Base-by-base conservation (phyloP, 1,284 basidiomycete genomes). In the Ceratorhiza oryzae-sativae region DNA sequence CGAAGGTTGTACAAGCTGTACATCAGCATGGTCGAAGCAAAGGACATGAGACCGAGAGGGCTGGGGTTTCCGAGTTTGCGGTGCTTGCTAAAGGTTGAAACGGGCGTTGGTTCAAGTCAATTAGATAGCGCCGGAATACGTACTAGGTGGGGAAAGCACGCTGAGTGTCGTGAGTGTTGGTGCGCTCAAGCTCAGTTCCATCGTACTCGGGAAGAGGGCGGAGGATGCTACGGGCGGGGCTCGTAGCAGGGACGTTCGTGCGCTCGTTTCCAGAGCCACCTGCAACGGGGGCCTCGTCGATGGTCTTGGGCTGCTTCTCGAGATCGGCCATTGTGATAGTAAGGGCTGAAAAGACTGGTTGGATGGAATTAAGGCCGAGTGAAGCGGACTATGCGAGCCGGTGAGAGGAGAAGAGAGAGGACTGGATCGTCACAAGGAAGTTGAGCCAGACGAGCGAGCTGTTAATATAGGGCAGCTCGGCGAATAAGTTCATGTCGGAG, bases 1-100 rank as follows among this genome's bases (percentile, higher is more conserved):
- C 34, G 58, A 10, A 60, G 77, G 76, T 81, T 83, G 77, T 76
- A 78, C 71, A 82, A 73, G 42, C 84, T 84, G 20, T 86, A 80
- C 39, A 86, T 78, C 61, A 85, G 84, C 2, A 85, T 86, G 23
- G 85, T 86, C 5, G 81, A 82, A 56, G 82, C 83, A 76, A 84
- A 84, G 41, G 76, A 79, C 72, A 81, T 77, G 36, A 83, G 78
- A 74, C 85, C 85, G 15, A 84, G 77, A 25, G 83, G 83, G 0
- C 82, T 82, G 12, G 83, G 83, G 78, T 84, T 83, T 71, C 79
- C 82, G 48, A 83, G 76, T 73, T 77, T 78, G 6, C 80, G 53
- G 72, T 78, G 78, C 23, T 32, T 32, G 34, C 58, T 60, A 18
- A 41, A 60, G 42, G n/a, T 32, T 5, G 27, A 15, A 13, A 56